phyloP scores from a whole-genome alignment of 495 filamentous ascomycete genomes.

The Emericellopsis terricola region DNA sequence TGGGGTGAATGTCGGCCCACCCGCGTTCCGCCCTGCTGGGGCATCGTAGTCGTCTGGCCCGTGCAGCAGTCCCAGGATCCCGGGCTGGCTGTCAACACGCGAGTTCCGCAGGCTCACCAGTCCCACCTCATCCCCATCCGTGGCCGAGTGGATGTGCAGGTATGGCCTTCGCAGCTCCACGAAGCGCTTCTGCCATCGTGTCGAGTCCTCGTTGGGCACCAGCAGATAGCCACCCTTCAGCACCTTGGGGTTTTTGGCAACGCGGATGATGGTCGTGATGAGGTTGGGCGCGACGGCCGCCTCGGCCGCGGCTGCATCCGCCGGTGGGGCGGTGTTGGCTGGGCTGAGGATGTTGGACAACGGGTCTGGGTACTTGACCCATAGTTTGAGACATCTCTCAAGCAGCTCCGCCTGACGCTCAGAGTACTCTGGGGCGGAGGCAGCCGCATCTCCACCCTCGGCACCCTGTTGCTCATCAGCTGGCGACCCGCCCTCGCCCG shows the following conservation, averaged over 20 bases:
- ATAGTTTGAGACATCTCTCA: slow-evolving; percentile 55
- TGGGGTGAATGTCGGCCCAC: slow-evolving; percentile 8
- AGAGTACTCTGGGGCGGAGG: slow-evolving; percentile 24
- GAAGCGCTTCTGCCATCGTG: slow-evolving; percentile 75
- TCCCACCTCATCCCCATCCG: slow-evolving; percentile 75
- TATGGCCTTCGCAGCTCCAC: slow-evolving; percentile 88
- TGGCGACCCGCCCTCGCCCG: slow-evolving; percentile 2
- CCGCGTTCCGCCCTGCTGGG: neutral
- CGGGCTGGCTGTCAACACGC: slow-evolving; percentile 72
- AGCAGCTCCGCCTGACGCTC: slow-evolving; percentile 41
- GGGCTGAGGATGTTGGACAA: slow-evolving; percentile 52
- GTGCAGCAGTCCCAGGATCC: slow-evolving; percentile 61
- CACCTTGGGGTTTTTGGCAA: slow-evolving; percentile 57
- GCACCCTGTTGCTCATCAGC: neutral
- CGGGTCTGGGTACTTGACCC: slow-evolving; percentile 60
- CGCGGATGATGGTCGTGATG: slow-evolving; percentile 46
- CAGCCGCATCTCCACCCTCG: slow-evolving; percentile 2
- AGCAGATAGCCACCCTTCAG: slow-evolving; percentile 73
- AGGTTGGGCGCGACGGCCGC: slow-evolving; percentile 29
- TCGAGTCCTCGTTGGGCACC: slow-evolving; percentile 53
- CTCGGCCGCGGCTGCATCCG: slow-evolving; percentile 35
- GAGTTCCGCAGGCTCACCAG: slow-evolving; percentile 73
- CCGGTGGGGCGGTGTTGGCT: slow-evolving; percentile 60
- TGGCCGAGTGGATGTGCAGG: slow-evolving; percentile 68
- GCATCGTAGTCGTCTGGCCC: slow-evolving; percentile 14